A percentile compares a stretch with the other conserved stretches of the same genome.
Evolutionary conservation across 1,284 basidiomycete genomes (phyloP).

Genomic region (Microbotryomycetes sp.): DNA sequence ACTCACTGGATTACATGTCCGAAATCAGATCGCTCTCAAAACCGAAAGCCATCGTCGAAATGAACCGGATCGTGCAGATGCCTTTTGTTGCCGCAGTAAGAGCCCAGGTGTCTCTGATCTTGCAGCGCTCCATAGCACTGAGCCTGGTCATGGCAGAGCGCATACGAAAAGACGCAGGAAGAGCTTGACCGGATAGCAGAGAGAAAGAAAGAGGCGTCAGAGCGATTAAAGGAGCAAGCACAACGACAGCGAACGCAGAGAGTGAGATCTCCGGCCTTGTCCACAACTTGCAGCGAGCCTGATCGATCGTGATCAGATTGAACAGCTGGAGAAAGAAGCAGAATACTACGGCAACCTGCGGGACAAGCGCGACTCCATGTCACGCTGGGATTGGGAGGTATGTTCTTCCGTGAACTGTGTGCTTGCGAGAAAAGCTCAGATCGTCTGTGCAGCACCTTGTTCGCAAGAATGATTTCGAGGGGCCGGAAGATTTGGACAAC

Average conservation of each 20-base stretch:
- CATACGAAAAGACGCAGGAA: conserved; percentile 85
- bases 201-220: conserved; percentile 73
- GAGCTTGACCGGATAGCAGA: conserved; percentile 72
- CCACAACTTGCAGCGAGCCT: background rate
- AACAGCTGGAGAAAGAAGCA: conserved; percentile 69
- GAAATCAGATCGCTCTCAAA: conserved; percentile 59
- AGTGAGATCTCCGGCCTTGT: conserved; percentile 44
- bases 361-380: background rate
- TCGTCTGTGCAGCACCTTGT: background rate
- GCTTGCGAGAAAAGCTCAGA: no score
- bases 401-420: no score
- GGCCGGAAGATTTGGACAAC: conserved; percentile 56
- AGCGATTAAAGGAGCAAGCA: conserved; percentile 85
- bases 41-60: conserved; percentile 56
- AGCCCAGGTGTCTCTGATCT: conserved; percentile 29
- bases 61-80: conserved; percentile 73
- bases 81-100: conserved; percentile 60
- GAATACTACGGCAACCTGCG: background rate
- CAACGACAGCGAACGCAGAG: conserved; percentile 78
- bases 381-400: background rate
- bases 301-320: background rate
- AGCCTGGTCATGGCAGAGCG: conserved; percentile 40
- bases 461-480: conserved; percentile 45
- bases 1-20: conserved; percentile 67
- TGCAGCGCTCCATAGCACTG: background rate